A percentile compares a stretch with the other conserved stretches of the same genome.
phyloP scores from a whole-genome alignment of 2,329 filamentous ascomycete genomes.

The Pyrenochaeta sp. region DNA sequence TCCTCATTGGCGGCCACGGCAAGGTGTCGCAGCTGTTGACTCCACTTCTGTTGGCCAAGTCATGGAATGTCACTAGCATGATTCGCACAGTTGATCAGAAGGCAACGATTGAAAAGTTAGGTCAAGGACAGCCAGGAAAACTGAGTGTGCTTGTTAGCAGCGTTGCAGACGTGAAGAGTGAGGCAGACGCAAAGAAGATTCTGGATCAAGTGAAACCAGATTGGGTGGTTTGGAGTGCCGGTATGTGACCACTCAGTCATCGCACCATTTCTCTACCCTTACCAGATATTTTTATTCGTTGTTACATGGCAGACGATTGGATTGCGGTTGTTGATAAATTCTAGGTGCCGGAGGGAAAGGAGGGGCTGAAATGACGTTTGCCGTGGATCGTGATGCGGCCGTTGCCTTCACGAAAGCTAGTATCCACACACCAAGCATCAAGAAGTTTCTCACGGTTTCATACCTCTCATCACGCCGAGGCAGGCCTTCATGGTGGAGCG shows the following conservation, averaged over 20 bases:
- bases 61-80: slow-evolving; percentile 80
- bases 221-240: slow-evolving; percentile 74
- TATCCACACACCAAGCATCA: slow-evolving; percentile 54
- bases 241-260: slow-evolving; percentile 49
- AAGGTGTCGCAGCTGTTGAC: slow-evolving; percentile 79
- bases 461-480: slow-evolving; percentile 61
- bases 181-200: slow-evolving; percentile 68
- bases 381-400: slow-evolving; percentile 64
- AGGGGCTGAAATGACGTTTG: slow-evolving; percentile 58
- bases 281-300: background rate
- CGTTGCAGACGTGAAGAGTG: slow-evolving; percentile 73
- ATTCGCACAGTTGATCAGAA: slow-evolving; percentile 77
- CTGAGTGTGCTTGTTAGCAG: slow-evolving; percentile 75
- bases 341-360: slow-evolving; percentile 65
- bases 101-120: slow-evolving; percentile 69
- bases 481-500: slow-evolving; percentile 60
- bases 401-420: slow-evolving; percentile 63
- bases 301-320: background rate
- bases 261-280: background rate
- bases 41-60: slow-evolving; percentile 75
- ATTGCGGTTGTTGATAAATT: background rate
- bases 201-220: slow-evolving; percentile 69
- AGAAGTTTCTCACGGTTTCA: slow-evolving; percentile 65
- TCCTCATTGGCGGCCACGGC: slow-evolving; percentile 83
- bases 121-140: slow-evolving; percentile 66